Evolutionary conservation across 192 early-diverging fungal genomes (phyloP).

Genomic region (Endogone sp.): DNA sequence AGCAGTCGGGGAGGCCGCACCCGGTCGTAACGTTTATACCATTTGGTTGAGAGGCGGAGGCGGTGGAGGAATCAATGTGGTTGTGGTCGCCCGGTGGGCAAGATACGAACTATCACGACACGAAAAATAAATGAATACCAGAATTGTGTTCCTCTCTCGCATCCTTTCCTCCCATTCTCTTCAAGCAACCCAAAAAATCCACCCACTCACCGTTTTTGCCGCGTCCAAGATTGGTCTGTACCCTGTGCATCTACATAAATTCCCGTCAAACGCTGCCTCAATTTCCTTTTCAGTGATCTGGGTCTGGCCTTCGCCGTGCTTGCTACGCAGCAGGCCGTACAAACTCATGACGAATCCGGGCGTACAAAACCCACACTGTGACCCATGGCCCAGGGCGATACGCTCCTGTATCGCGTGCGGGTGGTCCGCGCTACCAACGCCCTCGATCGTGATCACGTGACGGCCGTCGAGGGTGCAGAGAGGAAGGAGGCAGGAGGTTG

Average conservation of each 20-base stretch:
- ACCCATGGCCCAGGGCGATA: conserved; percentile 71
- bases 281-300: conserved; percentile 65
- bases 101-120: too few relatives aligned
- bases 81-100: too few relatives aligned
- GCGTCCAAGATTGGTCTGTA: conserved; percentile 86
- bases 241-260: conserved; percentile 90
- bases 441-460: conserved; percentile 83
- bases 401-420: conserved; percentile 76
- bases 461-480: conserved; percentile 70
- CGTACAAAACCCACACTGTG: conserved; percentile 91
- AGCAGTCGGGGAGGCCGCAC: neutral
- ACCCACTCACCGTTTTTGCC: conserved; percentile 14
- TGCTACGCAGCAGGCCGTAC: conserved; percentile 73
- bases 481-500: conserved; percentile 72
- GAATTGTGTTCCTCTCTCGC: too few relatives aligned
- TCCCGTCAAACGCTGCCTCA: conserved; percentile 84
- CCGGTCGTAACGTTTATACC: neutral
- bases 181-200: too few relatives aligned
- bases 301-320: conserved; percentile 25
- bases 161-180: too few relatives aligned
- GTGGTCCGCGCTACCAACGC: conserved; percentile 56
- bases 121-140: too few relatives aligned
- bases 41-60: too few relatives aligned
- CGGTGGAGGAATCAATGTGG: too few relatives aligned
- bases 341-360: conserved; percentile 89